Conservation (phyloP, 202 grass and related monocot species). For the Panicum hallii region DNA sequence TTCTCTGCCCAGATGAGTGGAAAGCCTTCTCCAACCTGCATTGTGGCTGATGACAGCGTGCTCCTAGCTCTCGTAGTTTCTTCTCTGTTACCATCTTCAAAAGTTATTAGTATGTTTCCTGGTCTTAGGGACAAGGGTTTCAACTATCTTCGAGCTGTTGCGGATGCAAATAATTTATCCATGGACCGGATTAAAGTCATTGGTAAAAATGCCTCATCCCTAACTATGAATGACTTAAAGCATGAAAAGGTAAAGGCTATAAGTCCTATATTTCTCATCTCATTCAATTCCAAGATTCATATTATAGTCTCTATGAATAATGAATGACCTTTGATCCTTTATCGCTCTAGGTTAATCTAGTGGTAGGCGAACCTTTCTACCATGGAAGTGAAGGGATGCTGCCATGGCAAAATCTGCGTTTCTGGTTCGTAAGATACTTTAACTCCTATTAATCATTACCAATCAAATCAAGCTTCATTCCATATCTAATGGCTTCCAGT, state of each 20-base stretch:
- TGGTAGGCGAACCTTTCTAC: slow-evolving; percentile 91
- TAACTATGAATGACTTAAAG: slow-evolving; percentile 56
- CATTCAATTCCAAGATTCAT: slow-evolving; percentile 28
- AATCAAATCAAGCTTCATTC: slow-evolving; percentile 1
- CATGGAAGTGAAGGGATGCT: slow-evolving; percentile 82
- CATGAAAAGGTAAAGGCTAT: slow-evolving; percentile 66
- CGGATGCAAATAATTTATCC: slow-evolving; percentile 74
- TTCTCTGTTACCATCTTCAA: slow-evolving; percentile 70
- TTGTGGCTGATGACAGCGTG: slow-evolving; percentile 90
- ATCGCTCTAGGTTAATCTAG: slow-evolving; percentile 64
- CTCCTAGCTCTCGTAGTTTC: slow-evolving; percentile 70
- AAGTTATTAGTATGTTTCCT: slow-evolving; percentile 77
- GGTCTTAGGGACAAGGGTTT: slow-evolving; percentile 66
- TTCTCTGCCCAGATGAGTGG: slow-evolving; percentile 60
- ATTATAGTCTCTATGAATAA: background rate
- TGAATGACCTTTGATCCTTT: slow-evolving; percentile 29
- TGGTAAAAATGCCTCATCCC: slow-evolving; percentile 57
- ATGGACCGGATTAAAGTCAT: slow-evolving; percentile 64
- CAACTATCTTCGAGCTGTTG: slow-evolving; percentile 66
- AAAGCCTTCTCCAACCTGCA: slow-evolving; percentile 68
- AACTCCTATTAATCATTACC: background rate
- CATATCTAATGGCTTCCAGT: background rate
- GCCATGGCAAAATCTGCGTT: slow-evolving; percentile 94
- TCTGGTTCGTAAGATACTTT: slow-evolving; percentile 76
- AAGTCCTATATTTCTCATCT: slow-evolving; percentile 24